These are phyloP conservation scores for Microcos paniculata DNA, from an alignment of 345 rosid genomes.

Conservation along the genomic window DNA sequence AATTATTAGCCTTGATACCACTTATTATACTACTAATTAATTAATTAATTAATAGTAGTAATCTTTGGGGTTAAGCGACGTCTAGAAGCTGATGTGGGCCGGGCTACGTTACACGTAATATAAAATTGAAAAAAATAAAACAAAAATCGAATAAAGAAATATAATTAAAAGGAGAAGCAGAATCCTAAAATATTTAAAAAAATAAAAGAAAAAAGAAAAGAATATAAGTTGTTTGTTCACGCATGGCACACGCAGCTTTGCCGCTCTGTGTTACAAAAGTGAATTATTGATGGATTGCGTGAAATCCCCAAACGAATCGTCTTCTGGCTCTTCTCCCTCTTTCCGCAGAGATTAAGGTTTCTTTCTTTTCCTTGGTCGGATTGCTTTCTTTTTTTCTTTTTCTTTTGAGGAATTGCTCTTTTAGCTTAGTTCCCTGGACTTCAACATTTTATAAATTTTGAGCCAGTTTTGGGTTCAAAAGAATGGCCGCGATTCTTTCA, in stretches of 20 bases:
- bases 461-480: slow-evolving; percentile 3
- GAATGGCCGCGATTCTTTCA: not conserved
- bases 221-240: not conserved
- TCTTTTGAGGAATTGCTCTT: not conserved
- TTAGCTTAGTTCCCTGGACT: not conserved
- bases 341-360: not conserved
- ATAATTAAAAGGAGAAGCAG: not conserved
- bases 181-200: not conserved
- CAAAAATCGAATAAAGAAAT: not conserved
- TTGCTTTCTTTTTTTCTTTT: not conserved
- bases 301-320: not conserved
- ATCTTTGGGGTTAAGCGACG: not conserved
- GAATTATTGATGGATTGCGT: not conserved
- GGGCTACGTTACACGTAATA: no score
- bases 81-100: not conserved
- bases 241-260: not conserved
- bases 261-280: not conserved
- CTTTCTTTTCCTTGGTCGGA: not conserved
- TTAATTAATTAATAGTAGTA: not conserved
- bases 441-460: not conserved
- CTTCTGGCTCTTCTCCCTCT: not conserved
- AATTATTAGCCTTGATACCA: no score
- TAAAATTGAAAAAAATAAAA: not conserved
- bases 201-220: no score
- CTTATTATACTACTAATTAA: no score